Base-by-base conservation (phyloP, 352 stramenopile species). In the Globisporangium mamillatum region DNA sequence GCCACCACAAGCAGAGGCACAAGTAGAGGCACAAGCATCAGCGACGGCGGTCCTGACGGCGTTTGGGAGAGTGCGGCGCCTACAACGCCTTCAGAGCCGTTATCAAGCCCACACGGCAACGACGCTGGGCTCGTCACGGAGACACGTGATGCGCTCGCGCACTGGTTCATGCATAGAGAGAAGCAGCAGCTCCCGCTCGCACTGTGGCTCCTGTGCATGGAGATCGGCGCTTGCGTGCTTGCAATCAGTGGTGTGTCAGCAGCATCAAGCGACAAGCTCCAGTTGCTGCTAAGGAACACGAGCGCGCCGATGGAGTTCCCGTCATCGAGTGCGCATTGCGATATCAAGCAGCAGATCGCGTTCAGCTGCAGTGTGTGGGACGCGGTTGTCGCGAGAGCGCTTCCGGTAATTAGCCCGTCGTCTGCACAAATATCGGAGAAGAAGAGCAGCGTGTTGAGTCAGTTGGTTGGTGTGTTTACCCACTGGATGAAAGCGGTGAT, bases 401-500 rank as follows among this genome's bases (percentile, higher is more conserved):
- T 55, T 32, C 34, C 12, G 41, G 32, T 16, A 3, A 14, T 29
- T 41, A n/a, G 32, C 20, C 29, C 3, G 3, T 9, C 10, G 8
- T 41, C 20, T 18, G 14, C 59, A 16, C 41, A 25, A 10, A 10
- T 0, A 16, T 25, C n/a, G 44, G 20, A 20, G 16, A 10, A 34
- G 29, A 34, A 34, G 29, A 34, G 29, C 29, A 34, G 32, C n/a
- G 57, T 63, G 14, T 6, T 55, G 60, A 66, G 44, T 16, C 48
- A 44, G 29, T 44, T 80, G 48, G n/a, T 77, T 16, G 63, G 71
- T 16, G 53, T 70, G 55, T 82, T 70, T 62, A 29, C 70, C 10
- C 60, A 76, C 10, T 82, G 74, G 78, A 73, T 77, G 68, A 20
- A 38, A 3, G 36, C 20, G 27, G 75, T 71, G 4, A 85, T 85